Conservation (phyloP, 139 green algal genomes). For the Penium margaritaceum region DNA sequence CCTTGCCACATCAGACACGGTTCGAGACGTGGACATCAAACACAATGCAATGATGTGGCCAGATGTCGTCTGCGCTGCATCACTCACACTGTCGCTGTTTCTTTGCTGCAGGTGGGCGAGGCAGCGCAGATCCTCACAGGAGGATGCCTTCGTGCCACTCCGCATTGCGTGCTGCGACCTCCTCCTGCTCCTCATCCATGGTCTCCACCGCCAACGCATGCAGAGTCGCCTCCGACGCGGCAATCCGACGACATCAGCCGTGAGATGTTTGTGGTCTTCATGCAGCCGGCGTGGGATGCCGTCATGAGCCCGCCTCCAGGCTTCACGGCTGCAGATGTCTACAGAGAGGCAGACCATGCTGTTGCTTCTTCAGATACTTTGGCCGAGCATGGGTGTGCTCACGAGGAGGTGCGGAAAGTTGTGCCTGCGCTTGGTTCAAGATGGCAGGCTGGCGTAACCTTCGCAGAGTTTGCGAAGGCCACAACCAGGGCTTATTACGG, state of each 20-base stretch:
- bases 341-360: neutral
- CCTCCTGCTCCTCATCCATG: too few relatives aligned
- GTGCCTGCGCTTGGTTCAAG: neutral
- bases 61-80: neutral
- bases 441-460: neutral
- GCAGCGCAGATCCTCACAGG: neutral
- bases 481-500: neutral
- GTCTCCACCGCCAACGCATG: too few relatives aligned
- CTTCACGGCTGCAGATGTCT: neutral
- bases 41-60: neutral
- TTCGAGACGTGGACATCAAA: too few relatives aligned
- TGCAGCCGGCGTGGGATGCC: neutral
- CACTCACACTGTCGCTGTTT: too few relatives aligned
- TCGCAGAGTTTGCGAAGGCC: neutral
- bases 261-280: neutral
- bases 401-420: neutral
- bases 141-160: neutral
- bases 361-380: too few relatives aligned
- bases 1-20: too few relatives aligned
- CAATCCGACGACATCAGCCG: neutral
- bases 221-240: too few relatives aligned
- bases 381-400: neutral
- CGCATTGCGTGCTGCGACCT: neutral
- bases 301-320: neutral
- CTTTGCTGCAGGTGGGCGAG: neutral